phyloP scores from a whole-genome alignment of 768 basidiomycete species.

The Suillus brevipes region DNA sequence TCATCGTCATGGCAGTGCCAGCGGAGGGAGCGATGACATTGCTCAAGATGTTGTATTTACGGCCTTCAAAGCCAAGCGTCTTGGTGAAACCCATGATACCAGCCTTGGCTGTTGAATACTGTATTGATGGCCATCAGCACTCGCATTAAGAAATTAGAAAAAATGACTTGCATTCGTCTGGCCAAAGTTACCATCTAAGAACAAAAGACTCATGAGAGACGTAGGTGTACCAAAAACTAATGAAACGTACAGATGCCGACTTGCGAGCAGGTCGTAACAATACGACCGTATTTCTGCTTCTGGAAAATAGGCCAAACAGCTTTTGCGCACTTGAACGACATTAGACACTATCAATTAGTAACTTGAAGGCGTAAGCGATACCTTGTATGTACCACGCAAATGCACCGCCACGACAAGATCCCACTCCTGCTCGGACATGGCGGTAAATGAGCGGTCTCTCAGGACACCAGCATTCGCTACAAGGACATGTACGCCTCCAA shows the following conservation, averaged over 20 bases:
- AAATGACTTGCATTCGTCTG: constrained; percentile 71
- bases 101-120: constrained; percentile 93
- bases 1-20: constrained; percentile 90
- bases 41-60: constrained; percentile 85
- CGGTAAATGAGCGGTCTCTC: constrained; percentile 88
- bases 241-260: constrained; percentile 84
- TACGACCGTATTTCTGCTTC: constrained; percentile 94
- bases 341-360: neutral
- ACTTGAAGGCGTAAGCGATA: constrained; percentile 25
- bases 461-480: constrained; percentile 94
- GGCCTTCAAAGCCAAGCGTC: constrained; percentile 87
- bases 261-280: constrained; percentile 90
- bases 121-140: constrained; percentile 5
- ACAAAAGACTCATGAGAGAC: constrained; percentile 1
- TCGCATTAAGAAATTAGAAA: neutral
- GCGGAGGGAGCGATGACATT: constrained; percentile 88
- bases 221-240: neutral
- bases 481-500: constrained; percentile 85
- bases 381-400: constrained; percentile 89
- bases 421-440: constrained; percentile 93
- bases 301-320: constrained; percentile 97
- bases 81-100: constrained; percentile 90
- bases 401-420: constrained; percentile 89
- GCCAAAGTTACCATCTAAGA: constrained; percentile 90
- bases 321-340: constrained; percentile 66